Evolutionary conservation across 208 protist species (phyloP), one percentile per base, ranked within the genome.

Genomic region (Acanthamoeba castellanii): DNA sequence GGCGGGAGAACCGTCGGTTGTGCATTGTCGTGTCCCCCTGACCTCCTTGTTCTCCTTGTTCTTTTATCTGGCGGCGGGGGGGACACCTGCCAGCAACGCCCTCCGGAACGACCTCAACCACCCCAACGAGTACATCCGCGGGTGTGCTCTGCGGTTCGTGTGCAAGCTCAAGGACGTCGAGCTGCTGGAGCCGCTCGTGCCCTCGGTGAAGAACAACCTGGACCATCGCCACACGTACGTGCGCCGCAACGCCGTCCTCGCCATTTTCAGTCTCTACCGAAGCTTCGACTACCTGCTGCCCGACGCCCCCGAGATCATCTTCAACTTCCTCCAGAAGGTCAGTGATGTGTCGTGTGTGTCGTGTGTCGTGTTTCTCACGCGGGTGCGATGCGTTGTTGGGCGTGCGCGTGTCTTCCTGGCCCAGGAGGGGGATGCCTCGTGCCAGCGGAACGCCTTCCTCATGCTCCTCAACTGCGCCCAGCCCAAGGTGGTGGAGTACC

Each of bases 41-140:
- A n/a, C n/a, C n/a, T n/a, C n/a, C n/a, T n/a, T n/a, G n/a, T n/a
- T n/a, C n/a, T n/a, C n/a, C n/a, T n/a, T n/a, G n/a, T n/a, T n/a
- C n/a, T n/a, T n/a, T n/a, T n/a, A n/a, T n/a, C n/a, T n/a, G n/a
- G n/a, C n/a, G n/a, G n/a, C n/a, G n/a, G n/a, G n/a, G n/a, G n/a
- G n/a, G n/a, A n/a, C n/a, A n/a, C n/a, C n/a, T n/a, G n/a, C n/a
- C 32, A 76, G 97, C 96, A 99, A 98, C 94, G 98, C 98, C 94
- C 96, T 99, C 61, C 97, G 98, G 81, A 98, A 98, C 89, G 99
- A 99, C 96, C 97, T 99, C 30, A 97, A 98, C 70, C 99, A 99
- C 96, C 99, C 99, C 7, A 99, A 99, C 96, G 99, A 99, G 98
- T 99, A 99, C 96, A 97, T 99, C 50, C 97, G 99, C 1, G 99